Evolutionary conservation across 2,329 filamentous ascomycete species (phyloP).

Genomic region (Neodidymelliopsis sp.): DNA sequence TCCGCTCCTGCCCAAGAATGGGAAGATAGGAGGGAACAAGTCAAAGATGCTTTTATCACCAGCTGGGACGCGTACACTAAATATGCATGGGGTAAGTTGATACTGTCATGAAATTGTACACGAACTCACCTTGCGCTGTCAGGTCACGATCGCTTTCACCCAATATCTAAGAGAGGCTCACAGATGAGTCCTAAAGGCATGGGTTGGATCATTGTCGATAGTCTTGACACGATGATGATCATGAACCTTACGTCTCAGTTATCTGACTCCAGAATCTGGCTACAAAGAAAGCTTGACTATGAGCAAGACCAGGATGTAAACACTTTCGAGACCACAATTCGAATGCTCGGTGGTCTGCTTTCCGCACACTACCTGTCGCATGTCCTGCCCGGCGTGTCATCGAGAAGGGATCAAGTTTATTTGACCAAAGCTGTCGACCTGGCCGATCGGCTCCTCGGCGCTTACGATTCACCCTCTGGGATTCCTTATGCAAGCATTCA

Average conservation of each 20-base stretch:
- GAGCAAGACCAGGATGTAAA: conserved; percentile 93
- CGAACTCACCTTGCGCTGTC: conserved; percentile 1
- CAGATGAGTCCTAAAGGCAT: conserved; percentile 84
- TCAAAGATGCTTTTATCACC: conserved; percentile 85
- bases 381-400: conserved; percentile 77
- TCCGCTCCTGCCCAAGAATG: conserved; percentile 62
- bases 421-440: conserved; percentile 93
- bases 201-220: conserved; percentile 97
- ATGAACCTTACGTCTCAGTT: conserved; percentile 93
- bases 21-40: conserved; percentile 75
- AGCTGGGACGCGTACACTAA: conserved; percentile 92
- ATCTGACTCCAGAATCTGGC: conserved; percentile 83
- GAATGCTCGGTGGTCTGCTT: conserved; percentile 90
- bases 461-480: conserved; percentile 84
- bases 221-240: conserved; percentile 94
- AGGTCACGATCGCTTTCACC: conserved; percentile 82
- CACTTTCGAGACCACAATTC: conserved; percentile 95
- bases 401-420: conserved; percentile 84
- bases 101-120: conserved; percentile 25
- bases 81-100: conserved; percentile 84
- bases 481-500: conserved; percentile 91
- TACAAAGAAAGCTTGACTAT: conserved; percentile 78
- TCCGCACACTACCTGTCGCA: conserved; percentile 91
- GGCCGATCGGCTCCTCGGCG: conserved; percentile 81
- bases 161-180: conserved; percentile 75